These are phyloP conservation scores for fission yeast (Schizosaccharomyces pombe) DNA, from an alignment of 805 yeast species.

Conservation along the genomic window ASM294v3 CU329670.1:3137001-3137500, in stretches of 20 bases:
- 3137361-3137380: slow-evolving; percentile 54
- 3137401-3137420: slow-evolving; percentile 38
- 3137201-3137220: slow-evolving; percentile 44
- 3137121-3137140: slow-evolving; percentile 29
- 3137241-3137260: slow-evolving; percentile 53
- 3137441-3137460: slow-evolving; percentile 47
- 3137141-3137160: slow-evolving; percentile 35
- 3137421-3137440: slow-evolving; percentile 37
- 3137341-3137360: slow-evolving; percentile 43
- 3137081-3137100: slow-evolving; percentile 38
- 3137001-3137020: slow-evolving; percentile 14
- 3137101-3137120: slow-evolving; percentile 19
- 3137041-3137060: slow-evolving; percentile 60
- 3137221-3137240: slow-evolving; percentile 45
- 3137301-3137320: slow-evolving; percentile 47
- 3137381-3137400: slow-evolving; percentile 37
- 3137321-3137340: slow-evolving; percentile 61
- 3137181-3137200: slow-evolving; percentile 41
- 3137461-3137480: slow-evolving; percentile 27
- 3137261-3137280: slow-evolving; percentile 63
- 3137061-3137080: slow-evolving; percentile 41
- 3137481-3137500: slow-evolving; percentile 29
- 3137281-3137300: slow-evolving; percentile 42
- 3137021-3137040: slow-evolving; percentile 35
- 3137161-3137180: slow-evolving; percentile 24